phyloP scores from a whole-genome alignment of 192 early-diverging fungal genomes.

The Globomyces pollinis-pini region DNA sequence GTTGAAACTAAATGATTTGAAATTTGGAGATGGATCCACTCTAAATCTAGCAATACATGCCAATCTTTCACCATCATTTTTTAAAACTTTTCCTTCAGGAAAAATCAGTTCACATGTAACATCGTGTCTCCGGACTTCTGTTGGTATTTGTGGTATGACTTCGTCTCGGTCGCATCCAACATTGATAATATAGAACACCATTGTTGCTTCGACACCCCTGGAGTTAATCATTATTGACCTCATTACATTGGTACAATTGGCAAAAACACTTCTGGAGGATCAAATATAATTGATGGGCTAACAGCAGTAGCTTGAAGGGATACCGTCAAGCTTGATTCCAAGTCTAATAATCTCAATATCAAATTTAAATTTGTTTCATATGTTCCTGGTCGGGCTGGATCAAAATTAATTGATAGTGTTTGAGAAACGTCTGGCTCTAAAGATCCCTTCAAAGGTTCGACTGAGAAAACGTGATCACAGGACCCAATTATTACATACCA shows the following conservation, averaged over 20 bases:
- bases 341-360: conserved; percentile 30
- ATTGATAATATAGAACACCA: conserved; percentile 39
- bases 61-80: conserved; percentile 39
- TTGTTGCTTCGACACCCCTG: conserved; percentile 18
- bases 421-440: conserved; percentile 20
- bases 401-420: conserved; percentile 27
- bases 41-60: conserved; percentile 31
- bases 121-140: conserved; percentile 10
- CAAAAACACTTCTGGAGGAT: conserved; percentile 43
- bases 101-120: conserved; percentile 28
- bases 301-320: conserved; percentile 29
- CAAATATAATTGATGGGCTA: conserved; percentile 41
- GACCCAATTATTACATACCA: too few species aligned
- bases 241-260: conserved; percentile 33
- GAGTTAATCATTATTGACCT: too few species aligned
- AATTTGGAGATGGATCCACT: background rate
- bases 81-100: conserved; percentile 45
- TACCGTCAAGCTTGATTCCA: conserved; percentile 27
- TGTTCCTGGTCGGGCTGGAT: conserved; percentile 25
- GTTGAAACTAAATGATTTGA: conserved; percentile 37
- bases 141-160: conserved; percentile 20
- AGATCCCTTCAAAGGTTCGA: conserved; percentile 32
- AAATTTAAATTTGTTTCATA: conserved; percentile 27
- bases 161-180: conserved; percentile 47
- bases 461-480: conserved; percentile 35